Evolutionary conservation across 176 grass and related monocot species (phyloP), one percentile per base, ranked within the genome.

Genomic region (Carex kokanica): DNA sequence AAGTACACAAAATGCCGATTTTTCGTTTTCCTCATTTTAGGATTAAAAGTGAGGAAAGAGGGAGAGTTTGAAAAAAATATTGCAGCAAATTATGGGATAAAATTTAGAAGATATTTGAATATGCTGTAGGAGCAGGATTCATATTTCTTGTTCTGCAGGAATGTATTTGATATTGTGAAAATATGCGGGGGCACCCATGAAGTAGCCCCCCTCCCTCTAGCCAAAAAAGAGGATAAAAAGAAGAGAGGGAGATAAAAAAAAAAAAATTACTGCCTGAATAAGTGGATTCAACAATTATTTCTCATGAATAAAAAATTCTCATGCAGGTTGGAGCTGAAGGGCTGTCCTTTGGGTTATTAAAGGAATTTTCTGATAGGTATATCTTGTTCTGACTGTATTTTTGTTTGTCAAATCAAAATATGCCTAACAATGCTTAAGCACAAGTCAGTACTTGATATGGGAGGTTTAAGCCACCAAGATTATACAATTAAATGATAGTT

Each of bases 331-430:
- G 7, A 81, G 54, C 8, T 6, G 52, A 18, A 81, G 59, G 57
- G 78, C 54, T 61, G n/a, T 81, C 59, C 31, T 18, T 59, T 41
- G 78, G 78, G 63, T 63, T 81, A 32, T 58, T 23, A 43, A 81
- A 57, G 57, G 78, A 81, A 63, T 81, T 63, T 81, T 63, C 56
- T 63, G 57, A 81, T 6, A 63, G 78, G 78, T 81, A 55, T 13
- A 55, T 77, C 6, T 43, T 51, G 8, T 53, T 54, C 6, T 17
- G 7, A 57, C 13, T 34, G 23, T 24, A 36, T 18, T 61, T 80
- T 11, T 21, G 56, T 47, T 61, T 5, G 20, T 74, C 34, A 21
- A 58, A 63, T 23, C 34, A 57, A 5, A 81, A 63, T 25, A 81
- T 74, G 23, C 24, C 14, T 29, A 54, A 55, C 17, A 23, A 31